Evolutionary conservation across 2,329 filamentous ascomycete species (phyloP).

Genomic region (Penicillium expansum): DNA sequence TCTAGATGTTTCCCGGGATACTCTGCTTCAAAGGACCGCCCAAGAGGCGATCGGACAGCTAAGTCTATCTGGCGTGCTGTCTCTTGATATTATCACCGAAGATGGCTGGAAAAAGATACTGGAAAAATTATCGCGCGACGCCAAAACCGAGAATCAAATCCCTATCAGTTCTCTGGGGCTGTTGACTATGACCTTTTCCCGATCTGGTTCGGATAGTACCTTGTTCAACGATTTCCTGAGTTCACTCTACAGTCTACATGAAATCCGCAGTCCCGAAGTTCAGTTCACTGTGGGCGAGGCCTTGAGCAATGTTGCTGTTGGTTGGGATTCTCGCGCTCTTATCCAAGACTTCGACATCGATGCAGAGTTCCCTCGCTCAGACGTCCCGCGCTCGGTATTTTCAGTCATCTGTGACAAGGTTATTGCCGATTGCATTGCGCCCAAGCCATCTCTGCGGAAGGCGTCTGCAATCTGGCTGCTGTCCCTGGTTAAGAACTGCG

Average conservation of each 20-base stretch:
- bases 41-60: slow-evolving; percentile 61
- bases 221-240: slow-evolving; percentile 55
- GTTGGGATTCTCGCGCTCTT: slow-evolving; percentile 81
- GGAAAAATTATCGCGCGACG: slow-evolving; percentile 62
- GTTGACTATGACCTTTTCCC: slow-evolving; percentile 58
- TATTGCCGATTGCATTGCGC: slow-evolving; percentile 72
- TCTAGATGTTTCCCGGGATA: slow-evolving; percentile 54
- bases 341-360: slow-evolving; percentile 74
- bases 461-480: slow-evolving; percentile 95
- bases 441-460: slow-evolving; percentile 85
- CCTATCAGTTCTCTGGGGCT: slow-evolving; percentile 79
- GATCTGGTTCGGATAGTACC: slow-evolving; percentile 32
- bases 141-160: slow-evolving; percentile 76
- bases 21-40: slow-evolving; percentile 56
- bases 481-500: slow-evolving; percentile 85
- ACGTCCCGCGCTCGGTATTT: slow-evolving; percentile 44
- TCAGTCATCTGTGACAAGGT: slow-evolving; percentile 66
- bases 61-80: slow-evolving; percentile 56
- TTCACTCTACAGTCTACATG: slow-evolving; percentile 72
- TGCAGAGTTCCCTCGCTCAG: slow-evolving; percentile 43
- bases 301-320: slow-evolving; percentile 70
- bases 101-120: slow-evolving; percentile 50
- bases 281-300: slow-evolving; percentile 92
- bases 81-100: slow-evolving; percentile 30
- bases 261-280: slow-evolving; percentile 79